A percentile compares a stretch with the other conserved stretches of the same genome.
Conservation (phyloP, 1,139 yeast genomes). For the Yamadazyma spencermartinsiae region DNA sequence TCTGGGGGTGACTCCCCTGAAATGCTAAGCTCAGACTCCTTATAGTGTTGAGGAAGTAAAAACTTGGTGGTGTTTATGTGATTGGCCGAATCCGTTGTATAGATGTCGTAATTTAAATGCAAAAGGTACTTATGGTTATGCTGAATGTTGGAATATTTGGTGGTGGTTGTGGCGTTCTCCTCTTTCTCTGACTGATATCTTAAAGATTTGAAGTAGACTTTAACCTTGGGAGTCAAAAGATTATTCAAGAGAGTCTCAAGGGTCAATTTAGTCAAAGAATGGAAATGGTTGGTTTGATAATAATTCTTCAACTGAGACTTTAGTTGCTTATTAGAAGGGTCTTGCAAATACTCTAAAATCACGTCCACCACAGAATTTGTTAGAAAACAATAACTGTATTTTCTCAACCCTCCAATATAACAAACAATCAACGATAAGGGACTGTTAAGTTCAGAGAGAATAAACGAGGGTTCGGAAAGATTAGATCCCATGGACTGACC, state of each 20-base stretch:
- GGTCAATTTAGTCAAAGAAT: constrained; percentile 49
- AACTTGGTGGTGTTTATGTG: constrained; percentile 18
- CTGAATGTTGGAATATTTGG: constrained; percentile 7
- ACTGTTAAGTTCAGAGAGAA: constrained; percentile 30
- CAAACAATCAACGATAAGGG: constrained; percentile 33
- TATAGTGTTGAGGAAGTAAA: constrained; percentile 1
- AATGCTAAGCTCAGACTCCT: too few species aligned
- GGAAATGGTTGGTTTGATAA: constrained; percentile 23
- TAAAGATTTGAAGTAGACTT: constrained; percentile 47
- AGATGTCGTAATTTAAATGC: constrained; percentile 35
- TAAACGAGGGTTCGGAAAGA: constrained; percentile 33
- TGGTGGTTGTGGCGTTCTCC: constrained; percentile 10
- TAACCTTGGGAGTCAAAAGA: constrained; percentile 47
- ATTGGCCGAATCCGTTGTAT: constrained; percentile 30
- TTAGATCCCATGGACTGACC: constrained; percentile 5
- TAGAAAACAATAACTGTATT: constrained; percentile 40
- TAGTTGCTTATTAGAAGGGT: constrained; percentile 22
- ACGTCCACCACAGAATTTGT: constrained; percentile 34
- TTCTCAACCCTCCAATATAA: constrained; percentile 45
- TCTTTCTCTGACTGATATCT: constrained; percentile 42
- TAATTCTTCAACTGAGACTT: constrained; percentile 24
- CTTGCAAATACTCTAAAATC: constrained; percentile 26
- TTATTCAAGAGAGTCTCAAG: constrained; percentile 53
- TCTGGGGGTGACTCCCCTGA: too few species aligned
- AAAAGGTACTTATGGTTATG: constrained; percentile 36